Evolutionary conservation across 345 rosid species (phyloP).

Genomic region (Brassica carinata): DNA sequence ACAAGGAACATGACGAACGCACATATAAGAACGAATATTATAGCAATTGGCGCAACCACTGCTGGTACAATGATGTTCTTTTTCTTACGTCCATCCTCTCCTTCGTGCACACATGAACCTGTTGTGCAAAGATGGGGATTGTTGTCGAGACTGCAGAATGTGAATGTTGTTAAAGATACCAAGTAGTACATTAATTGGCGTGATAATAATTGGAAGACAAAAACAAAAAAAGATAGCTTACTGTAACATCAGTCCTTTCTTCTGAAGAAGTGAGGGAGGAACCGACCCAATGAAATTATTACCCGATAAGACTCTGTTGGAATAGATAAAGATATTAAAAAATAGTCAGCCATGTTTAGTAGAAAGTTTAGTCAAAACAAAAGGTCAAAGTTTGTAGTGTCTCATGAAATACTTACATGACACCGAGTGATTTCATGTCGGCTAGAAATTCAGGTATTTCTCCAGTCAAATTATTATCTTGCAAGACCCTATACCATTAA

Average conservation of each 20-base stretch:
- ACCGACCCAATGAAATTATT: slow-evolving; percentile 49
- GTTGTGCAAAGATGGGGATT: neutral
- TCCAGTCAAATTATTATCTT: neutral
- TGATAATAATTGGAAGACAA: neutral
- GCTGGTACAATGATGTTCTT: slow-evolving; percentile 32
- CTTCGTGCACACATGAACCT: slow-evolving; percentile 2
- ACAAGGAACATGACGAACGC: slow-evolving; percentile 13
- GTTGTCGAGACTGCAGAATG: slow-evolving; percentile 2
- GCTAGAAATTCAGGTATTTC: neutral
- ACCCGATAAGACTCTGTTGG: slow-evolving; percentile 42
- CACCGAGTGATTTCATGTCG: neutral
- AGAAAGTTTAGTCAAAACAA: neutral
- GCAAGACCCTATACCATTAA: slow-evolving; percentile 38
- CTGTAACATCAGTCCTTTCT: slow-evolving; percentile 28
- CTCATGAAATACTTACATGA: slow-evolving; percentile 46
- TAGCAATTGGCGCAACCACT: slow-evolving; percentile 30
- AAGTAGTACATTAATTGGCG: neutral
- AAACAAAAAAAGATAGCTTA: neutral
- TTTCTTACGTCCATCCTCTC: neutral
- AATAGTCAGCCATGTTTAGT: neutral
- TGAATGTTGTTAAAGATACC: neutral
- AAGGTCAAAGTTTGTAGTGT: neutral
- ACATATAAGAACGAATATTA: neutral
- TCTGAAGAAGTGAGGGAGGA: slow-evolving; percentile 41
- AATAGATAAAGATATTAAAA: neutral